Evolutionary conservation across 2,329 filamentous ascomycete species (phyloP).

Genomic region (Mollisiaceae sp.): DNA sequence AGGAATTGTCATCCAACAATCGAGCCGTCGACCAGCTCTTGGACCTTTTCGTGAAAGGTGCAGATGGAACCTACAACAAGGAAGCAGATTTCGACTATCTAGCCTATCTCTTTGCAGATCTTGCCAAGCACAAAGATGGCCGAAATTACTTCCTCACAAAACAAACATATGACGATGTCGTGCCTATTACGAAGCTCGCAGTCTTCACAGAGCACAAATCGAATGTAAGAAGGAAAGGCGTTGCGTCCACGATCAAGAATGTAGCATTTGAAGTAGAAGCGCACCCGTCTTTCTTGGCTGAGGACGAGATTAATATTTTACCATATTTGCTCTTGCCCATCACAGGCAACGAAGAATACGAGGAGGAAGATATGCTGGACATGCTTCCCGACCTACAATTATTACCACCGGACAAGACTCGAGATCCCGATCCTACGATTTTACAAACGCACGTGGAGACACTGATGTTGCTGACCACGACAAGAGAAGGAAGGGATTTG

Average conservation of each 20-base stretch:
- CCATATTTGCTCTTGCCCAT: conserved; percentile 90
- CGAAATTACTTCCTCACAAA: conserved; percentile 75
- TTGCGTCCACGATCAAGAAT: conserved; percentile 96
- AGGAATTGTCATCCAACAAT: conserved; percentile 72
- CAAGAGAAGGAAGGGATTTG: conserved; percentile 72
- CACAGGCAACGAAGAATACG: conserved; percentile 85
- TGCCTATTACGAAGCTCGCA: conserved; percentile 90
- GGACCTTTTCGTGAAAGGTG: conserved; percentile 94
- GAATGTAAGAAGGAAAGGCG: conserved; percentile 83
- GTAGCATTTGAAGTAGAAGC: conserved; percentile 80
- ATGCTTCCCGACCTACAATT: conserved; percentile 94
- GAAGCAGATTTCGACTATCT: conserved; percentile 90
- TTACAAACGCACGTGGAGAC: conserved; percentile 90
- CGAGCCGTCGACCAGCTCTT: conserved; percentile 87
- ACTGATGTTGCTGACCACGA: conserved; percentile 80
- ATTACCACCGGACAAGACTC: conserved; percentile 84
- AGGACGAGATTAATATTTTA: conserved; percentile 77
- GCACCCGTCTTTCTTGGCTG: conserved; percentile 73
- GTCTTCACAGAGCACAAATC: conserved; percentile 94
- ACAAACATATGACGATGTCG: conserved; percentile 78
- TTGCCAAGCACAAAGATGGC: conserved; percentile 80
- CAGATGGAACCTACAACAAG: conserved; percentile 81
- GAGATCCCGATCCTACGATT: conserved; percentile 78
- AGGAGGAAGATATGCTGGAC: conserved; percentile 80
- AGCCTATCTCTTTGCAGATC: conserved; percentile 90